Evolutionary conservation across 805 yeast genomes (phyloP).

Genomic region (Maudiozyma turicensis): DNA sequence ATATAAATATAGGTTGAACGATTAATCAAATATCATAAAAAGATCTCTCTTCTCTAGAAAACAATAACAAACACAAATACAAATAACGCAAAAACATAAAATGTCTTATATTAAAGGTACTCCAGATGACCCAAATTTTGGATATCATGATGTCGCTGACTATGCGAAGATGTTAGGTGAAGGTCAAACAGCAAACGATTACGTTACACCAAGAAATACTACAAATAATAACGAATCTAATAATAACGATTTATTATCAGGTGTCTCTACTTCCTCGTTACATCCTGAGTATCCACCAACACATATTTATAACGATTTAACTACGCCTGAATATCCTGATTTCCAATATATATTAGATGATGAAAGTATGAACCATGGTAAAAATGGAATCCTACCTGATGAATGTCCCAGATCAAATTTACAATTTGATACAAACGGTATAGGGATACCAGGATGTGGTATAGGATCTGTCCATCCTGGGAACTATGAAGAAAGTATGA

Average conservation of each 20-base stretch:
- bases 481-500: neutral
- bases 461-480: neutral
- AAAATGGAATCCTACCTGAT: constrained; percentile 5
- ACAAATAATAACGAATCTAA: neutral
- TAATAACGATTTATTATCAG: neutral
- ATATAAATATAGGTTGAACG: no score
- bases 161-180: constrained; percentile 8
- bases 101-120: neutral
- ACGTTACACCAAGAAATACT: neutral
- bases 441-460: constrained; percentile 13
- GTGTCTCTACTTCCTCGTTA: neutral
- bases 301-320: constrained; percentile 1
- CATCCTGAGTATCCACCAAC: constrained; percentile 8
- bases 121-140: constrained; percentile 1
- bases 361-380: constrained; percentile 1
- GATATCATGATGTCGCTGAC: constrained; percentile 3
- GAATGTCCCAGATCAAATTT: constrained; percentile 3
- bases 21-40: neutral
- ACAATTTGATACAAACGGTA: constrained; percentile 1
- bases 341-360: constrained; percentile 7
- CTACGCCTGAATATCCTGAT: constrained; percentile 1
- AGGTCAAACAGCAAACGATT: constrained; percentile 8
- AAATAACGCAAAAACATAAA: neutral
- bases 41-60: neutral
- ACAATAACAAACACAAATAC: neutral